A percentile compares a stretch with the other conserved stretches of the same genome.
These are phyloP conservation scores for Trichoderma sp. DNA, from an alignment of 2,329 filamentous ascomycete species.

Conservation along the genomic window DNA sequence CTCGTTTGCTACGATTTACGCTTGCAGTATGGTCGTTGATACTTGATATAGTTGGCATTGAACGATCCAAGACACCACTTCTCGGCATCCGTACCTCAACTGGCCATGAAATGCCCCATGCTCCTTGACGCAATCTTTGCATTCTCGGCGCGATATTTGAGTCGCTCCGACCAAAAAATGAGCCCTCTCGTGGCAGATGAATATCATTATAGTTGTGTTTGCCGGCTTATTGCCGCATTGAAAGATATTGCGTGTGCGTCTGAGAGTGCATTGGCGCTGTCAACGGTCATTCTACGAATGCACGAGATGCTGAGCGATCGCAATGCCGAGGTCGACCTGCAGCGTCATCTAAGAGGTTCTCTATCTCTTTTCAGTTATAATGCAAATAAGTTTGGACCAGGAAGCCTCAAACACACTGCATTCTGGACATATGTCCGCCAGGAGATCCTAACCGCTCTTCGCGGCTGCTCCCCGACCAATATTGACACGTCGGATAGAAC, in stretches of 20 bases:
- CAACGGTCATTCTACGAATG: slow-evolving; percentile 18
- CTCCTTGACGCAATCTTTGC: slow-evolving; percentile 16
- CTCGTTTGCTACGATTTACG: neutral
- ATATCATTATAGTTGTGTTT: slow-evolving; percentile 13
- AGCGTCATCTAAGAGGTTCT: slow-evolving; percentile 8
- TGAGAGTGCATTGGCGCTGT: slow-evolving; percentile 12
- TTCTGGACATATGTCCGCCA: slow-evolving; percentile 19
- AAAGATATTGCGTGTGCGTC: slow-evolving; percentile 10
- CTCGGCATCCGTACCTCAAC: slow-evolving; percentile 4
- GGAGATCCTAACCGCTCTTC: slow-evolving; percentile 13
- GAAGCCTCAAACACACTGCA: slow-evolving; percentile 10
- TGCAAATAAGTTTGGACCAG: slow-evolving; percentile 2
- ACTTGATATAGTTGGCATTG: neutral
- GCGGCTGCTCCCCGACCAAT: slow-evolving; percentile 8
- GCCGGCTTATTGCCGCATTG: slow-evolving; percentile 7
- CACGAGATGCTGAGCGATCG: slow-evolving; percentile 13
- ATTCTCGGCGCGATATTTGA: slow-evolving; percentile 10
- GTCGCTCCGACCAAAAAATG: neutral
- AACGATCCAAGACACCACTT: slow-evolving; percentile 16
- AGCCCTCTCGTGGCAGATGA: neutral
- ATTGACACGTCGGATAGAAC: slow-evolving; percentile 10
- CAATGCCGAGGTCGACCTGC: neutral
- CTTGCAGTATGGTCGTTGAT: neutral
- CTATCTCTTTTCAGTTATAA: slow-evolving; percentile 11
- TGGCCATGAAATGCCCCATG: slow-evolving; percentile 18